Conservation (phyloP, 192 early-diverging fungal genomes). For the Helicostylum pulchrum region DNA sequence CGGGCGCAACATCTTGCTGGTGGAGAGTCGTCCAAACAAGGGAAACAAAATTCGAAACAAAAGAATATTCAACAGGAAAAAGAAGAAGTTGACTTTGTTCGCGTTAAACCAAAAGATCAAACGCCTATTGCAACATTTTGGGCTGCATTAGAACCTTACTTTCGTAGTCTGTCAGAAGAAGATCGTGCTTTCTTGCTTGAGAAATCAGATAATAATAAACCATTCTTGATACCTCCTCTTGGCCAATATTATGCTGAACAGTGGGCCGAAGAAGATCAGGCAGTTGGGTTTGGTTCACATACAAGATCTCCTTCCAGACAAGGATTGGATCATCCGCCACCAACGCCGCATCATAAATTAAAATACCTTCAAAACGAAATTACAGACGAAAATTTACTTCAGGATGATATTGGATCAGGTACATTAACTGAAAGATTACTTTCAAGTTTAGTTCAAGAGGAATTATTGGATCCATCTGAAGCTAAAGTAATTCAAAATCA, state of each 20-base stretch:
- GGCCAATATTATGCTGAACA: conserved; percentile 66
- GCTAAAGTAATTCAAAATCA: background rate
- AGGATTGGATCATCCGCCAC: background rate
- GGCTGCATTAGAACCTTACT: conserved; percentile 82
- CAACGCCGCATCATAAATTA: background rate
- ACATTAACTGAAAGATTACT: conserved; percentile 80
- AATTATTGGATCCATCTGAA: conserved; percentile 47
- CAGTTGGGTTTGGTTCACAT: conserved; percentile 38
- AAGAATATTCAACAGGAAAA: conserved; percentile 7
- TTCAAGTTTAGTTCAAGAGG: conserved; percentile 64
- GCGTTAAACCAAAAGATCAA: conserved; percentile 56
- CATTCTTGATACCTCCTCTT: conserved; percentile 75
- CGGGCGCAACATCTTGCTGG: background rate
- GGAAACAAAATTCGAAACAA: conserved; percentile 5
- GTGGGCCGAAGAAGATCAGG: conserved; percentile 71
- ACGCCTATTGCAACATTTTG: conserved; percentile 84
- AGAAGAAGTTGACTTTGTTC: conserved; percentile 29
- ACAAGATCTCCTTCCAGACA: conserved; percentile 16
- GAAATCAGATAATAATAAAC: conserved; percentile 38
- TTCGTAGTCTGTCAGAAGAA: conserved; percentile 76
- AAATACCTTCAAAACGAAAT: conserved; percentile 32
- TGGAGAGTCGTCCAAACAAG: conserved; percentile 7
- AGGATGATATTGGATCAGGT: conserved; percentile 30
- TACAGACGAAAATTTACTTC: conserved; percentile 29
- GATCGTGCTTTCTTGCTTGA: conserved; percentile 73